These are phyloP conservation scores for Phytophthora hybrid DNA, from an alignment of 352 stramenopile genomes.

Conservation along the genomic window DNA sequence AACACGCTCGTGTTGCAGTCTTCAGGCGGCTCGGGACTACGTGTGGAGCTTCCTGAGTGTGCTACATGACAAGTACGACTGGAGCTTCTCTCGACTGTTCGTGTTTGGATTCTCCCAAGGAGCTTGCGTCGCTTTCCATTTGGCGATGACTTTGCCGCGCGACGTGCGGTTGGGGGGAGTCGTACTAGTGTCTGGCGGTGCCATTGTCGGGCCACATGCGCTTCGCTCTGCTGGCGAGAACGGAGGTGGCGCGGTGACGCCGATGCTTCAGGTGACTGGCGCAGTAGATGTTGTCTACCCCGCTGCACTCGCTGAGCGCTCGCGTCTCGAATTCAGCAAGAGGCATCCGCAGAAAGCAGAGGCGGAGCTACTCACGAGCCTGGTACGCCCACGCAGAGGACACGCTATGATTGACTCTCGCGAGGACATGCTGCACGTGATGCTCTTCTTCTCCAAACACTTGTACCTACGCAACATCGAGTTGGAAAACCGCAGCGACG, in stretches of 20 bases:
- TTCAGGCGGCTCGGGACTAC: slow-evolving; percentile 45
- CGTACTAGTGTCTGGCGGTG: slow-evolving; percentile 60
- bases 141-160: slow-evolving; percentile 47
- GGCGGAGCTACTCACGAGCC: slow-evolving; percentile 38
- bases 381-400: slow-evolving; percentile 37
- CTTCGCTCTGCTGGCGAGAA: slow-evolving; percentile 1
- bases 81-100: slow-evolving; percentile 63
- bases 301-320: slow-evolving; percentile 32
- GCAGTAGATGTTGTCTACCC: slow-evolving; percentile 52
- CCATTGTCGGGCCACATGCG: slow-evolving; percentile 46
- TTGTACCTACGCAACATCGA: slow-evolving; percentile 61
- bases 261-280: slow-evolving; percentile 56
- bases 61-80: slow-evolving; percentile 58
- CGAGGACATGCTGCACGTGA: slow-evolving; percentile 66
- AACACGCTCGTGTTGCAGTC: slow-evolving; percentile 32
- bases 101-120: slow-evolving; percentile 77
- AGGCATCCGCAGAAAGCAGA: slow-evolving; percentile 28
- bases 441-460: slow-evolving; percentile 67
- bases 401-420: slow-evolving; percentile 65
- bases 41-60: slow-evolving; percentile 57
- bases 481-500: slow-evolving; percentile 58
- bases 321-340: slow-evolving; percentile 28
- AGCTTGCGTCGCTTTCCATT: slow-evolving; percentile 68
- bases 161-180: slow-evolving; percentile 56
- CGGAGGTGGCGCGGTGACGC: slow-evolving; percentile 40